Percentiles rank a stretch among this genome's conserved stretches.
These are phyloP conservation scores for Oidiodendron maius DNA, from an alignment of 495 filamentous ascomycete species.

Conservation along the genomic window DNA sequence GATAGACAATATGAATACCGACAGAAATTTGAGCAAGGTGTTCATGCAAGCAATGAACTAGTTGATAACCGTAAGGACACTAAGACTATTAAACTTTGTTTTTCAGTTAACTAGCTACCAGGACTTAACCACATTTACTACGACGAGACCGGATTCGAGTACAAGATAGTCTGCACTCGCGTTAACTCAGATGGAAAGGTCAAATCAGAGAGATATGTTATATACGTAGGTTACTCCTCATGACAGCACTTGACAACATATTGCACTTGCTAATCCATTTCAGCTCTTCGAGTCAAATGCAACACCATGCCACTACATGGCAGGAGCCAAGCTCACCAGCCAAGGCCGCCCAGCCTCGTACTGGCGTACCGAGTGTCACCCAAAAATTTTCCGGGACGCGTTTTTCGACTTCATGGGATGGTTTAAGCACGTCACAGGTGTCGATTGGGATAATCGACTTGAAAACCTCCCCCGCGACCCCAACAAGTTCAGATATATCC, in stretches of 20 bases:
- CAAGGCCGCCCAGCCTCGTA: slow-evolving; percentile 21
- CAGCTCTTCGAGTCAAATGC: slow-evolving; percentile 43
- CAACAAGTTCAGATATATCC: slow-evolving; percentile 8
- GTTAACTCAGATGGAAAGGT: slow-evolving; percentile 23
- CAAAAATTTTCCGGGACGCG: slow-evolving; percentile 29
- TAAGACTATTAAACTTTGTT: background rate
- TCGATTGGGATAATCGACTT: slow-evolving; percentile 47
- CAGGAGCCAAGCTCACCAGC: slow-evolving; percentile 31
- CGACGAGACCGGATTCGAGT: slow-evolving; percentile 40
- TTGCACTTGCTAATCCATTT: background rate
- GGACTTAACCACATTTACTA: slow-evolving; percentile 42
- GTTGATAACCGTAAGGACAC: slow-evolving; percentile 20
- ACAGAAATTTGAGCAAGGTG: slow-evolving; percentile 22
- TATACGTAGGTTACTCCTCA: slow-evolving; percentile 9
- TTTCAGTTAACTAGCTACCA: background rate
- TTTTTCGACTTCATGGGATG: slow-evolving; percentile 44
- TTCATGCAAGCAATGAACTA: slow-evolving; percentile 15
- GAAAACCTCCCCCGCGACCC: slow-evolving; percentile 1
- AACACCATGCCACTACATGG: slow-evolving; percentile 35
- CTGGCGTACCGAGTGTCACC: slow-evolving; percentile 20
- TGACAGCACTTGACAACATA: background rate
- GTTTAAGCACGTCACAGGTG: slow-evolving; percentile 49
- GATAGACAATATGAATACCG: slow-evolving; percentile 20
- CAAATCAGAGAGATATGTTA: slow-evolving; percentile 14
- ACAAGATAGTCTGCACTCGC: slow-evolving; percentile 42